Base-by-base conservation (phyloP, 257 asterid genomes). In the Solanum bulbocastanum region DNA sequence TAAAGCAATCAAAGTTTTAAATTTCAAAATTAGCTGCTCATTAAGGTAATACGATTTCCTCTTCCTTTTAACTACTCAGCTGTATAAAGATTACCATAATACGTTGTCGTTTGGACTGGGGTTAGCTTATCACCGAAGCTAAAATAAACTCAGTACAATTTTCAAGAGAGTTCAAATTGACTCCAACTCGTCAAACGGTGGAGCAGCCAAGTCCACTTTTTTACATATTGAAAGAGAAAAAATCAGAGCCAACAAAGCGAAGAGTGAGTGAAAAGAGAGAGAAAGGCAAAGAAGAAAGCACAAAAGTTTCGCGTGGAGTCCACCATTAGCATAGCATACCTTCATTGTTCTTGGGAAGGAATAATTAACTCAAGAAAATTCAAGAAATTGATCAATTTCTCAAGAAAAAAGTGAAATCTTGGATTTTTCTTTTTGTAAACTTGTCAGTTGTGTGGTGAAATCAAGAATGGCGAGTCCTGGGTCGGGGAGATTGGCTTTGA, bases 391-490 rank as follows among this genome's bases (percentile, higher is more conserved):
- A 81, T 81, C n/a, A 79, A 79, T 12, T 73, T 35, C 16, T 35
- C 82, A 10, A 73, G 49, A 35, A 44, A n/a, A 4, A 27, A 27
- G 39, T 44, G 5, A 10, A 81, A 79, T 79, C 85, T 79, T 16
- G 15, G 27, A 27, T 4, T 30, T 81, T 30, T 52, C 16, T 62
- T 68, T 30, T 12, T 83, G 22, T 22, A 44, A 42, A 2, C 12
- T 42, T 46, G 65, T 73, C 5, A 10, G 1, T 49, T 32, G 72
- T 46, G 87, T 25, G 22, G 71, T n/a, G 58, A 72, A 56, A 49
- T 91, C 92, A 89, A 86, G 68, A 90, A 91, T 92, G 92, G 90
- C 96, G 75, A 90, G 90, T 90, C 93, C 94, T 23, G 93, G 90
- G 81, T 89, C 93, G 93, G 96, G 92, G 87, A 93, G 91, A 87